Evolutionary conservation across 2,329 filamentous ascomycete genomes (phyloP).

Genomic region (Monilinia aucupariae): DNA sequence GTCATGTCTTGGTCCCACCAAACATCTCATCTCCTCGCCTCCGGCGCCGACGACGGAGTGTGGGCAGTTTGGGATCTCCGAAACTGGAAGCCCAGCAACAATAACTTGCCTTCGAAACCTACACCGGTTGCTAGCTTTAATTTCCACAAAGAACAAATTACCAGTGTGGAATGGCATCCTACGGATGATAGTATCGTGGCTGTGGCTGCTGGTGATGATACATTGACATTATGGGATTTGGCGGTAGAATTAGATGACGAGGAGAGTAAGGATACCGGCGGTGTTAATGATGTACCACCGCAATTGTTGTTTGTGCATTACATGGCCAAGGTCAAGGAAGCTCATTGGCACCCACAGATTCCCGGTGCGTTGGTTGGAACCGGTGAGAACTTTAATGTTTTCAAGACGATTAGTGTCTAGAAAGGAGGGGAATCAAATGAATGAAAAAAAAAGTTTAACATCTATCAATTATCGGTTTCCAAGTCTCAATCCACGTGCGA

Average conservation of each 20-base stretch:
- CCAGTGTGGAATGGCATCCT: slow-evolving; percentile 93
- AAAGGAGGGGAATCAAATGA: not conserved
- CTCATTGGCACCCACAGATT: slow-evolving; percentile 97
- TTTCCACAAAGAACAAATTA: slow-evolving; percentile 96
- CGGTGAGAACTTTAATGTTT: slow-evolving; percentile 79
- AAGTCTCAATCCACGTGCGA: not conserved
- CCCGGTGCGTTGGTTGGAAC: slow-evolving; percentile 85
- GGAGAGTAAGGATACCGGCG: slow-evolving; percentile 84
- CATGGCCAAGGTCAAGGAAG: slow-evolving; percentile 88
- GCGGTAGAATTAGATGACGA: slow-evolving; percentile 96
- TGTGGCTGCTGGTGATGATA: slow-evolving; percentile 88
- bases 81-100: slow-evolving; percentile 73
- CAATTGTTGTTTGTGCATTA: slow-evolving; percentile 97
- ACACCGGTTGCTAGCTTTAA: slow-evolving; percentile 86
- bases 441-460: slow-evolving; percentile 10
- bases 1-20: slow-evolving; percentile 92
- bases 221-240: slow-evolving; percentile 92
- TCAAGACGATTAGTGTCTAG: slow-evolving; percentile 77
- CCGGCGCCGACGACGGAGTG: slow-evolving; percentile 85
- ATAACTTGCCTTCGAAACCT: slow-evolving; percentile 47
- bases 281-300: slow-evolving; percentile 83
- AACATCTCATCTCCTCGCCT: slow-evolving; percentile 83
- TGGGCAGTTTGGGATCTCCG: slow-evolving; percentile 97
- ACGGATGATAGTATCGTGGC: slow-evolving; percentile 94
- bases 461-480: not conserved